Base-by-base conservation (phyloP, 306 rosid genomes). In the Fragaria ananassa region DNA sequence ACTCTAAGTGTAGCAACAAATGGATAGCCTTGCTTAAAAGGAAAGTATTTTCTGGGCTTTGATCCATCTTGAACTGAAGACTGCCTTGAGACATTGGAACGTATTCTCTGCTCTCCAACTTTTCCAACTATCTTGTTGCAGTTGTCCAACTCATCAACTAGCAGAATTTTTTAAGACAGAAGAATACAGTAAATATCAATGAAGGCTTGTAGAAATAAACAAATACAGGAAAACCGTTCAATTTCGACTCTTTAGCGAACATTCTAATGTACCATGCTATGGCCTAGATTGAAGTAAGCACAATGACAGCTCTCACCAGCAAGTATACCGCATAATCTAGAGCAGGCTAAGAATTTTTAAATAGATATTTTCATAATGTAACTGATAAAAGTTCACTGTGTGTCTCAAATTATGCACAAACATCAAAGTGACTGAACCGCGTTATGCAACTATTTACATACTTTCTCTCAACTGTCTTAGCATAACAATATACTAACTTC, bases 101-200 rank as follows among this genome's bases (percentile, higher is more conserved):
- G 75, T 44, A 65, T 82, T 66, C 84, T 79, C 64, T 79, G 89
- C 81, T 84, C 87, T 74, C 79, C 89, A 74, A 77, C 73, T 81
- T 86, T 85, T 70, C 99, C 98, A 12, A 96, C 93, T 41, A 92
- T 86, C 94, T 90, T 96, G 88, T 89, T 96, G 88, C 99, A 96
- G 85, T 87, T 88, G 76, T 93, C 98, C 93, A 96, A 76, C 68
- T 96, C 99, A 87, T 96, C 99, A 82, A 96, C 99, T 96, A 86
- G 84, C 74, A 73, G 57, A 65, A 50, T 72, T 19, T 75, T 79
- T 64, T 72, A 76, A 45, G 29, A 51, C 57, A 78, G 63, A 63
- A 74, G 41, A 70, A 68, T 27, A 54, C 18, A 47, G 63, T 13
- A 71, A 25, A 50, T 15, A 79, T 45, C n/a, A 23, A 53, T 67